Conservation (phyloP, 805 yeast species). For the Starmera pachycereana region DNA sequence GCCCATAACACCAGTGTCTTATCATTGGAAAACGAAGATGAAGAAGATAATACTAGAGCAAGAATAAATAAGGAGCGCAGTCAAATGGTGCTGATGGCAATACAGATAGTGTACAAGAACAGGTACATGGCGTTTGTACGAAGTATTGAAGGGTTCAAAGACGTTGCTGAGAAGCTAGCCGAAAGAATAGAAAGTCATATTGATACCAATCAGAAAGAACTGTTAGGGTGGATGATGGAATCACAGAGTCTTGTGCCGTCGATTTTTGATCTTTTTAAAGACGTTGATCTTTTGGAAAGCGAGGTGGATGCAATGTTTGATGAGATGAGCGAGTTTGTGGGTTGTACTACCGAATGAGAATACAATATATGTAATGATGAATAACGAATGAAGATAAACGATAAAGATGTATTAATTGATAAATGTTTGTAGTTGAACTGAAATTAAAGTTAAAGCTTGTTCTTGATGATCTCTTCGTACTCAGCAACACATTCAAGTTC, state of each 20-base stretch:
- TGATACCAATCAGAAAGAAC: conserved; percentile 4
- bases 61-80: too few relatives aligned
- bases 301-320: conserved; percentile 3
- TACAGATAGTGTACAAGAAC: conserved; percentile 1
- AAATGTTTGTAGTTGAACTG: neutral
- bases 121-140: conserved; percentile 1
- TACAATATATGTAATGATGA: neutral
- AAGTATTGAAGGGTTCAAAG: conserved; percentile 3
- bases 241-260: conserved; percentile 3
- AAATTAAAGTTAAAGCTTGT: neutral
- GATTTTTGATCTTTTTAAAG: conserved; percentile 4
- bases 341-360: neutral
- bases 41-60: neutral
- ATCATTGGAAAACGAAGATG: neutral
- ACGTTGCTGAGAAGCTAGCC: conserved; percentile 4
- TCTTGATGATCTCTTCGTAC: conserved; percentile 5
- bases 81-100: neutral
- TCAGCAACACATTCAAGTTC: conserved; percentile 42
- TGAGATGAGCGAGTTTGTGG: conserved; percentile 3
- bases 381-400: neutral
- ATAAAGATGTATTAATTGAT: neutral
- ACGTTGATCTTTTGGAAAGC: conserved; percentile 6
- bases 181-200: conserved; percentile 5
- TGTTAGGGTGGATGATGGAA: conserved; percentile 1
- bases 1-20: too few relatives aligned